These are phyloP conservation scores for Alisma plantagoaquatica DNA, from an alignment of 106 monocot genomes.

Conservation along the genomic window DNA sequence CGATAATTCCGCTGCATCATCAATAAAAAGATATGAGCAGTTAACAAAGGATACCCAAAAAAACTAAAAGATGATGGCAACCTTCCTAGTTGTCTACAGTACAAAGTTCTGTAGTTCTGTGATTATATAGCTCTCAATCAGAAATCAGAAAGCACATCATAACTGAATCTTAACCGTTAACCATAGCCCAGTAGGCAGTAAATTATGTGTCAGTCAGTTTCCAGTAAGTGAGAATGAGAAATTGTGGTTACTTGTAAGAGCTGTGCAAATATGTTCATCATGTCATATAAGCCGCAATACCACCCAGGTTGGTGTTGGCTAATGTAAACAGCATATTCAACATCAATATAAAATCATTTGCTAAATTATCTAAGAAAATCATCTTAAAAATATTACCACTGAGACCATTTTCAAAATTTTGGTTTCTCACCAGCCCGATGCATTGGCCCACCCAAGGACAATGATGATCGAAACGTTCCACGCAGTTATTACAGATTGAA, in stretches of 20 bases:
- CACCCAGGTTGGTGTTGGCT: no score
- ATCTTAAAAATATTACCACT: neutral
- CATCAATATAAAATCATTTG: neutral
- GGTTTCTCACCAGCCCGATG: conserved; percentile 74
- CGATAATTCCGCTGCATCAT: conserved; percentile 76
- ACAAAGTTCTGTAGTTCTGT: neutral
- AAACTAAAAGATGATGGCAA: neutral
- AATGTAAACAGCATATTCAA: neutral
- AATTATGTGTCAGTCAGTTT: no score
- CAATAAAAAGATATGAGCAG: neutral
- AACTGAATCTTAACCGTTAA: neutral
- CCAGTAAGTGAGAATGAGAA: no score
- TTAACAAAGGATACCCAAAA: neutral
- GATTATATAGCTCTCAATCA: neutral
- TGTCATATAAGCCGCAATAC: no score
- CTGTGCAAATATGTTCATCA: no score
- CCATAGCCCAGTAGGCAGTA: no score
- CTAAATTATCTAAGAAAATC: neutral
- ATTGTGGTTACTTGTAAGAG: no score
- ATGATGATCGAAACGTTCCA: conserved; percentile 90
- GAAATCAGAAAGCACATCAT: neutral
- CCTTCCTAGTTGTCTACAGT: neutral
- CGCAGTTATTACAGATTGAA: conserved; percentile 93
- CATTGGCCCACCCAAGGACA: conserved; percentile 99
- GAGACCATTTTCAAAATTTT: neutral